Percentiles rank a stretch among this genome's conserved stretches.
Conservation (phyloP, 805 yeast species). For the Vanderwaltozyma polyspora region DNA sequence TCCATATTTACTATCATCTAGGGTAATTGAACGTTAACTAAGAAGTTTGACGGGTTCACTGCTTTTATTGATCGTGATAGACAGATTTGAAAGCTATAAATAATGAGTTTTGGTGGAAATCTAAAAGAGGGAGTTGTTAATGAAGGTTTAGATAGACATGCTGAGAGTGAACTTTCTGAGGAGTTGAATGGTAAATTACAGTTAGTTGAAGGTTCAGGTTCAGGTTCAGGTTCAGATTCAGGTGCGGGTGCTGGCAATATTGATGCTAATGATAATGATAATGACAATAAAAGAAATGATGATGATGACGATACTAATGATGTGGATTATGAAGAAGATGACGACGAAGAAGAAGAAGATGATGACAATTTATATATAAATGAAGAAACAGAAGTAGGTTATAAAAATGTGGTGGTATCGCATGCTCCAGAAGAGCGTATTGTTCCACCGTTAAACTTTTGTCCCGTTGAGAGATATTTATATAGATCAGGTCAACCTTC, state of each 20-base stretch:
- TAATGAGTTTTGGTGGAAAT: too few species aligned
- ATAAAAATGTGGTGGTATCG: slow-evolving; percentile 25
- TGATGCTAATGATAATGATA: not conserved
- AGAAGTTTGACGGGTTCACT: too few species aligned
- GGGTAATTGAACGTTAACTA: too few species aligned
- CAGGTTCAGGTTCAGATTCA: too few species aligned
- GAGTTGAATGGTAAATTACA: too few species aligned
- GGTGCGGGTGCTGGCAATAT: not conserved
- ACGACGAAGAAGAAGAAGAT: slow-evolving; percentile 21
- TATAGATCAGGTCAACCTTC: slow-evolving; percentile 94
- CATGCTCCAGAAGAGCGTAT: slow-evolving; percentile 54
- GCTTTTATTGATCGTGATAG: too few species aligned
- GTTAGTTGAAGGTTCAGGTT: too few species aligned
- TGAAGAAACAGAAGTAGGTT: slow-evolving; percentile 26
- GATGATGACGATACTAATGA: slow-evolving; percentile 12
- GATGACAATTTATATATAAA: slow-evolving; percentile 21
- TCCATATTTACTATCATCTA: too few species aligned
- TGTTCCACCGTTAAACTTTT: slow-evolving; percentile 89
- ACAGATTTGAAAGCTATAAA: too few species aligned
- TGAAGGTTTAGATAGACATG: too few species aligned
- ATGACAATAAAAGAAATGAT: not conserved
- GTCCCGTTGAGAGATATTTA: slow-evolving; percentile 82
- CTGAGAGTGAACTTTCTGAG: too few species aligned
- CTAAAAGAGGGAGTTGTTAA: too few species aligned
- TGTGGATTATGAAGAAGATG: slow-evolving; percentile 19